A percentile compares a stretch with the other conserved stretches of the same genome.
Conservation (phyloP, 208 protist species). For the Herpetomonas samuelpessoai region DNA sequence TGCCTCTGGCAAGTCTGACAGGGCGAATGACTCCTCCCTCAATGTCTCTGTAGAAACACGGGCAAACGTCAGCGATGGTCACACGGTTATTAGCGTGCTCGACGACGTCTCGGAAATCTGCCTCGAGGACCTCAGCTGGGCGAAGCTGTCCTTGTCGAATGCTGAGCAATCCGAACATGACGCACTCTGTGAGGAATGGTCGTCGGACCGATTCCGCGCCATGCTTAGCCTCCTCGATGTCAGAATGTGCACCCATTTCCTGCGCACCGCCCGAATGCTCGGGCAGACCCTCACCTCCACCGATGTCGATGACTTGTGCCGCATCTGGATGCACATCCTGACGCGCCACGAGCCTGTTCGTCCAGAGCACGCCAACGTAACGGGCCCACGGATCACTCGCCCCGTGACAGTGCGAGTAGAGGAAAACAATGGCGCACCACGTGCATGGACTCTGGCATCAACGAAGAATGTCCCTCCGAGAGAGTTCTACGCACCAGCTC, state of each 20-base stretch:
- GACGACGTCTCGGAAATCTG: conserved; percentile 6
- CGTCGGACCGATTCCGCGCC: conserved; percentile 47
- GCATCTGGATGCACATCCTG: conserved; percentile 60
- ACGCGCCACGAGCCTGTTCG: conserved; percentile 9
- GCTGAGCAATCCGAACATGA: conserved; percentile 1
- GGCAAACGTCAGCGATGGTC: not conserved
- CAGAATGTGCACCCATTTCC: conserved; percentile 42
- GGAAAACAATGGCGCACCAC: too few relatives aligned
- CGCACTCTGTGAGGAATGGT: conserved; percentile 39
- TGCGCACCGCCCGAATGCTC: conserved; percentile 41
- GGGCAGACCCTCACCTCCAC: conserved; percentile 45
- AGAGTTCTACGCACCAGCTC: too few relatives aligned
- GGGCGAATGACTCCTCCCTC: not conserved
- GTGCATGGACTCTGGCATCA: too few relatives aligned
- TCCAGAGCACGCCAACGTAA: conserved; percentile 12
- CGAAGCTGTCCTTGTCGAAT: conserved; percentile 6
- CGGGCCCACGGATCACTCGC: conserved; percentile 9
- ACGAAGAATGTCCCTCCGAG: too few relatives aligned
- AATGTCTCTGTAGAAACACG: conserved; percentile 5
- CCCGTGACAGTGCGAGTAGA: not conserved
- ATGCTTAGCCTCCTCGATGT: conserved; percentile 54
- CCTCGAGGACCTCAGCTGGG: conserved; percentile 18
- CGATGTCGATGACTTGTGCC: conserved; percentile 63
- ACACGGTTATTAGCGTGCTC: conserved; percentile 3
- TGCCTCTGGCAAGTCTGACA: not conserved